These are phyloP conservation scores for Penicillium cinerascens DNA, from an alignment of 495 filamentous ascomycete species.

Conservation along the genomic window DNA sequence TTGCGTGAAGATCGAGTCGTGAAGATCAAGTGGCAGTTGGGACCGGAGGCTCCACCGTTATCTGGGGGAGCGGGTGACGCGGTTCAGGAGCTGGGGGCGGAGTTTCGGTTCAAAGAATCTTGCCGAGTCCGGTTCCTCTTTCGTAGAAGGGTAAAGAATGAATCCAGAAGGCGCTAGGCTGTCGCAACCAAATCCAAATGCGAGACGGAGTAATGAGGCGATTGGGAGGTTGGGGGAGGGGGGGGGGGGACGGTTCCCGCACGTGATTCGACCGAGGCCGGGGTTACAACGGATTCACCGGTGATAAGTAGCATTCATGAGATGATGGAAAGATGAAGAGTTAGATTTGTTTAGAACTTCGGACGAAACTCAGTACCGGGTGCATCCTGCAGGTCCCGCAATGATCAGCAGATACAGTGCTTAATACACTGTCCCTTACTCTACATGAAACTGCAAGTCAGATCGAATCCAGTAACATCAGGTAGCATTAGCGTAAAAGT, in stretches of 20 bases:
- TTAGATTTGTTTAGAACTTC: neutral
- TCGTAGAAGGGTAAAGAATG: neutral
- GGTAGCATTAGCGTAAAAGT: constrained; percentile 27
- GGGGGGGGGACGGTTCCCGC: constrained; percentile 16
- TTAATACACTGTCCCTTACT: constrained; percentile 1
- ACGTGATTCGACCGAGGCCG: constrained; percentile 22
- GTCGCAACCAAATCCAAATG: neutral
- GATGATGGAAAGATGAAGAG: neutral
- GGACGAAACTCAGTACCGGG: neutral
- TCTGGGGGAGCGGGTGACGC: constrained; percentile 20
- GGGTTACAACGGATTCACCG: constrained; percentile 5
- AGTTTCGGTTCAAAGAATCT: constrained; percentile 3
- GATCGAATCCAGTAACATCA: constrained; percentile 17
- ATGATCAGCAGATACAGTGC: constrained; percentile 3
- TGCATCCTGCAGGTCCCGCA: constrained; percentile 1
- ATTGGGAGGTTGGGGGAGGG: constrained; percentile 20
- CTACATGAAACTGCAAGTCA: constrained; percentile 1
- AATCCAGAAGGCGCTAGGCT: neutral
- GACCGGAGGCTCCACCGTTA: constrained; percentile 28
- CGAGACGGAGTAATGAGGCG: neutral
- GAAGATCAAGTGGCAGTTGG: neutral
- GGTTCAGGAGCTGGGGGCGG: constrained; percentile 5
- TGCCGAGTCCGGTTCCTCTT: neutral
- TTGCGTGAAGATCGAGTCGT: neutral
- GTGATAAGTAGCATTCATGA: neutral